phyloP scores from a whole-genome alignment of 257 asterid species.

The Salvia miltiorrhiza region DNA sequence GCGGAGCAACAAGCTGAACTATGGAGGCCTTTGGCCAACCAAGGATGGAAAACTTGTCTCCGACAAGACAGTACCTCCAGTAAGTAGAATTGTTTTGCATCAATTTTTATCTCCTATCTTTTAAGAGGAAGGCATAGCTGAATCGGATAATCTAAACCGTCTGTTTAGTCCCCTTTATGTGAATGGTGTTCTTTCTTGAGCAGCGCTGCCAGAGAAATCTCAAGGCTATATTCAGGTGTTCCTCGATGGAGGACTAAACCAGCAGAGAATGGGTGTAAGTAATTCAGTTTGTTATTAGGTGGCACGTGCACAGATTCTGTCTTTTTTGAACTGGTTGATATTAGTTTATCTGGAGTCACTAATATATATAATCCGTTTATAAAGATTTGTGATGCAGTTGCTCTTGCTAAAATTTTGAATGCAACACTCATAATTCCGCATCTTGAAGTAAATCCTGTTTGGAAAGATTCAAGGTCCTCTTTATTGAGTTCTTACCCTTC shows the following conservation, averaged over 20 bases:
- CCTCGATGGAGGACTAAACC: constrained; percentile 98
- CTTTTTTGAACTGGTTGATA: neutral
- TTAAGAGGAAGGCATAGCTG: neutral
- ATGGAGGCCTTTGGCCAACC: constrained; percentile 69
- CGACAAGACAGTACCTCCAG: constrained; percentile 36
- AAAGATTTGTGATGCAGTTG: constrained; percentile 94
- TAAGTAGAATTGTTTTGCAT: constrained; percentile 28
- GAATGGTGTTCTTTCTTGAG: constrained; percentile 2
- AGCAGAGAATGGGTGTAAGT: constrained; percentile 98
- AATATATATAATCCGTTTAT: constrained; percentile 14
- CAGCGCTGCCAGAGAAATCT: constrained; percentile 66
- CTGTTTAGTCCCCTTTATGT: neutral
- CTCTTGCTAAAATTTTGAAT: constrained; percentile 89
- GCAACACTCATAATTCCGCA: constrained; percentile 91
- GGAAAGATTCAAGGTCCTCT: constrained; percentile 91
- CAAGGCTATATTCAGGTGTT: constrained; percentile 89
- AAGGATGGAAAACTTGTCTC: constrained; percentile 66
- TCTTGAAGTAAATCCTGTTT: constrained; percentile 93
- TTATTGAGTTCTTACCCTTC: constrained; percentile 1
- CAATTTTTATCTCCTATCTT: neutral
- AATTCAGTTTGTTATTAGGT: neutral
- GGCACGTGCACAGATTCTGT: neutral
- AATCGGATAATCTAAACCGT: neutral
- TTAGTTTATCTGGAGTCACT: constrained; percentile 13
- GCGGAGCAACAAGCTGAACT: constrained; percentile 49